These are phyloP conservation scores for Diaporthe amygdali DNA, from an alignment of 2,329 filamentous ascomycete species.

Conservation along the genomic window DNA sequence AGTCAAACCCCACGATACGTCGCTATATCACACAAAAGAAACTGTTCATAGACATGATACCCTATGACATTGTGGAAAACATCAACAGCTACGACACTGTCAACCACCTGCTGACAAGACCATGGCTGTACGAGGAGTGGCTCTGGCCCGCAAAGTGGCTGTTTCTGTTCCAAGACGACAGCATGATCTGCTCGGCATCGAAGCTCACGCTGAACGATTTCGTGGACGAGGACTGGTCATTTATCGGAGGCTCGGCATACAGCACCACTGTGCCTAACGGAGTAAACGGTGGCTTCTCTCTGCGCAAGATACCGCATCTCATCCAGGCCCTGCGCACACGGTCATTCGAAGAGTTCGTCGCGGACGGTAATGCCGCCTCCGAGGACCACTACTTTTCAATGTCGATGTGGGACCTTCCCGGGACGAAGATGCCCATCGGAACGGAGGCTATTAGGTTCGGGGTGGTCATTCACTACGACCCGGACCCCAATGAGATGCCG, in stretches of 20 bases:
- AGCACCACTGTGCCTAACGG: not conserved
- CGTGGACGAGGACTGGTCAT: conserved; percentile 54
- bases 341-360: conserved; percentile 35
- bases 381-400: conserved; percentile 64
- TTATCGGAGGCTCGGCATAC: conserved; percentile 1
- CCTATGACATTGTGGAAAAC: conserved; percentile 49
- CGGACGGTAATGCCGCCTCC: conserved; percentile 33
- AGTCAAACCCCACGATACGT: conserved; percentile 1
- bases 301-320: conserved; percentile 57
- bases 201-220: conserved; percentile 51
- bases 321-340: conserved; percentile 54
- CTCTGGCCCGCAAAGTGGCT: conserved; percentile 57
- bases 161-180: conserved; percentile 60
- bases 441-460: conserved; percentile 6
- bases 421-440: conserved; percentile 46
- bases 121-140: conserved; percentile 56
- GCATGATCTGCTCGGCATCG: conserved; percentile 60
- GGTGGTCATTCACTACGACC: not conserved
- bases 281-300: conserved; percentile 56
- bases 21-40: conserved; percentile 46
- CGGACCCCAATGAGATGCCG: conserved; percentile 5
- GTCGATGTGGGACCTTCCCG: conserved; percentile 52
- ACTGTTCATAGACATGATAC: conserved; percentile 56
- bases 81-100: conserved; percentile 56
- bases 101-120: conserved; percentile 54